Base-by-base conservation (phyloP, 2,329 filamentous ascomycete species). In the Arthroderma sp. region DNA sequence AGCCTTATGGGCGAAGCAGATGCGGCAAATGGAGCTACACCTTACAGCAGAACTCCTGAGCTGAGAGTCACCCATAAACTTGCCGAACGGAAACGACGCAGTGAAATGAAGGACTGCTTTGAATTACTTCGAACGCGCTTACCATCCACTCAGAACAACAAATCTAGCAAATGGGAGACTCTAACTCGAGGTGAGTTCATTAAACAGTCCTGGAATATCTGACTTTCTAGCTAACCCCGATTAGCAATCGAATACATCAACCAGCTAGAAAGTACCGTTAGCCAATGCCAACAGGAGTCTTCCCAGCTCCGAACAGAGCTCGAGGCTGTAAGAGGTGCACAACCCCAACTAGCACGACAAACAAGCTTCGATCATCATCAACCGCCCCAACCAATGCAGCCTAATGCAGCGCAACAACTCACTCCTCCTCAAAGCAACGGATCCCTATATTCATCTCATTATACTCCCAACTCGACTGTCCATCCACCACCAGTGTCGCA, bases 131-230 rank as follows among this genome's bases (percentile, higher is more conserved):
- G 69, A 29, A 53, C 61, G 33, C 64, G 66, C 29, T 58, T 72
- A 1, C 69, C 69, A 3, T 58, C 65, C 10, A 63, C 57, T 44
- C 68, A 69, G 50, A 69, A 66, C 49, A 70, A 69, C 54, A 72
- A 72, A 50, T 71, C 69, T 5, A 71, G 69, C 55, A 72, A 72
- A 57, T 71, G 69, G 69, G 69, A 72, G 50, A 72, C 68, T 1
- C 53, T 72, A 15, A 69, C 66, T 27, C 57, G 66, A 61, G 66
- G 66, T 69, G 57, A 41, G 54, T 43, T 29, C 15, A 22, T 22
- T 22, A 22, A 22, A 22, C 15, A 22, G 15, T 3, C 15, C 15
- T 22, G 2, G 1, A 22, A 22, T 9, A 34, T 34, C 53, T 56
- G 43, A 59, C 48, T 36, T n/a, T 22, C 29, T 30, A 9, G 29